These are phyloP conservation scores for Penicillium corylophilum DNA, from an alignment of 2,329 filamentous ascomycete genomes.

Conservation along the genomic window DNA sequence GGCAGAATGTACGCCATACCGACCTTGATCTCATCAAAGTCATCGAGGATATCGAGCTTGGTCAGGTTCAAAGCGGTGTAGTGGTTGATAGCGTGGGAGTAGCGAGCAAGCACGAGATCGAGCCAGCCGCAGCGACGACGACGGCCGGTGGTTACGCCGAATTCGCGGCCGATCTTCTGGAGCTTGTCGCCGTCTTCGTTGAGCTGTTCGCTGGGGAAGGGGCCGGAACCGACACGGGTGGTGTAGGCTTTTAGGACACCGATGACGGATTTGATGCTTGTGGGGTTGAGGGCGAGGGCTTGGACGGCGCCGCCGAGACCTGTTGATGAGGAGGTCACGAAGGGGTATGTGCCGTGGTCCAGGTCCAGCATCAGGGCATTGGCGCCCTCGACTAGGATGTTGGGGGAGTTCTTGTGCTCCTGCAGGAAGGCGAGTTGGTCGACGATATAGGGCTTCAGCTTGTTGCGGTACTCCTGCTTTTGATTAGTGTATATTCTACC, in stretches of 20 bases:
- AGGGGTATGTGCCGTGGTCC: slow-evolving; percentile 54
- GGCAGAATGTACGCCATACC: slow-evolving; percentile 56
- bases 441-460: slow-evolving; percentile 40
- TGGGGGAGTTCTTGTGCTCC: slow-evolving; percentile 53
- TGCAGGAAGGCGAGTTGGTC: slow-evolving; percentile 54
- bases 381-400: slow-evolving; percentile 62
- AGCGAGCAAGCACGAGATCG: slow-evolving; percentile 63
- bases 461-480: slow-evolving; percentile 38
- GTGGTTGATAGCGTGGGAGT: slow-evolving; percentile 57
- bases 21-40: slow-evolving; percentile 63
- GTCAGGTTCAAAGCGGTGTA: slow-evolving; percentile 61
- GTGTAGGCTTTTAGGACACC: slow-evolving; percentile 67
- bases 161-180: slow-evolving; percentile 56
- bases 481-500: background rate
- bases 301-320: slow-evolving; percentile 54
- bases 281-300: slow-evolving; percentile 58
- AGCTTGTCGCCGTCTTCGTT: slow-evolving; percentile 58
- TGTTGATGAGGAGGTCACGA: slow-evolving; percentile 50
- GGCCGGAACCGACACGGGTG: slow-evolving; percentile 59
- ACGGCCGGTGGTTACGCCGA: slow-evolving; percentile 60
- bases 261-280: slow-evolving; percentile 58
- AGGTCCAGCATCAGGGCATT: slow-evolving; percentile 64
- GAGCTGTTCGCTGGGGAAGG: slow-evolving; percentile 63
- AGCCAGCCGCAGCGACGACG: slow-evolving; percentile 65
- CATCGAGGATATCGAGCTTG: slow-evolving; percentile 64